Evolutionary conservation across 2,329 filamentous ascomycete genomes (phyloP).

Genomic region (Teratosphaeria pseudoeucalypti): DNA sequence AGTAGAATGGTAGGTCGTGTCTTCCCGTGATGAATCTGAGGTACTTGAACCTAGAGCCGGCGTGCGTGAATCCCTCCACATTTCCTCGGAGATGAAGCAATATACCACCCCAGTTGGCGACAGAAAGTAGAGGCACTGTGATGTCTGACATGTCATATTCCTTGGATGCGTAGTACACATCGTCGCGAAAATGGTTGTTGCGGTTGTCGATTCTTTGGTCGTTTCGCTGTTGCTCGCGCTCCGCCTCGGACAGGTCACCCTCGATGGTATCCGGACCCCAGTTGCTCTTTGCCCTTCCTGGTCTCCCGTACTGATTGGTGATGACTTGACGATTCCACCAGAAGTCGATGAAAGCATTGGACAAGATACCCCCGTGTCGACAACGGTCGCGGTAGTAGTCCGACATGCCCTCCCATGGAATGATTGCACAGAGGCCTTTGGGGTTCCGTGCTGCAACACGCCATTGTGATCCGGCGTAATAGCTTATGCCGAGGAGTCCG

Average conservation of each 20-base stretch:
- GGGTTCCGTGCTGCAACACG: conserved; percentile 33
- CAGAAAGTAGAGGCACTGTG: conserved; percentile 54
- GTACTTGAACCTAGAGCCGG: conserved; percentile 58
- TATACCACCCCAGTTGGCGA: conserved; percentile 47
- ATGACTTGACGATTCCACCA: conserved; percentile 61
- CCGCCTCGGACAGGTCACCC: conserved; percentile 46
- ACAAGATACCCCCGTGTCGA: conserved; percentile 31
- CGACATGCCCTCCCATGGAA: conserved; percentile 36
- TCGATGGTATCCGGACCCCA: conserved; percentile 48
- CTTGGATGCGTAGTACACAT: conserved; percentile 54
- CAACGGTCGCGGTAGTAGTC: conserved; percentile 40
- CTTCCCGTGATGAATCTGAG: conserved; percentile 59
- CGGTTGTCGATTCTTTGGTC: conserved; percentile 35
- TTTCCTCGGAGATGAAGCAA: conserved; percentile 39
- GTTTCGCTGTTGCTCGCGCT: conserved; percentile 38
- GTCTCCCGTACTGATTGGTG: conserved; percentile 55
- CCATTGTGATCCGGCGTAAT: conserved; percentile 31
- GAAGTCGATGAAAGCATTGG: conserved; percentile 41
- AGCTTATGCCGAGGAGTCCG: conserved; percentile 35
- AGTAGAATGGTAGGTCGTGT: conserved; percentile 65
- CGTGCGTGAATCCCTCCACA: conserved; percentile 52
- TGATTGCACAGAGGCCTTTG: conserved; percentile 32
- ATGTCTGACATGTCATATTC: conserved; percentile 57
- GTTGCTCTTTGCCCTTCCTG: conserved; percentile 35
- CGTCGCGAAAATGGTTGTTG: conserved; percentile 48